A percentile compares a stretch with the other conserved stretches of the same genome.
These are phyloP conservation scores for Ceratobasidium sp. DNA, from an alignment of 1,284 basidiomycete species.

Conservation along the genomic window DNA sequence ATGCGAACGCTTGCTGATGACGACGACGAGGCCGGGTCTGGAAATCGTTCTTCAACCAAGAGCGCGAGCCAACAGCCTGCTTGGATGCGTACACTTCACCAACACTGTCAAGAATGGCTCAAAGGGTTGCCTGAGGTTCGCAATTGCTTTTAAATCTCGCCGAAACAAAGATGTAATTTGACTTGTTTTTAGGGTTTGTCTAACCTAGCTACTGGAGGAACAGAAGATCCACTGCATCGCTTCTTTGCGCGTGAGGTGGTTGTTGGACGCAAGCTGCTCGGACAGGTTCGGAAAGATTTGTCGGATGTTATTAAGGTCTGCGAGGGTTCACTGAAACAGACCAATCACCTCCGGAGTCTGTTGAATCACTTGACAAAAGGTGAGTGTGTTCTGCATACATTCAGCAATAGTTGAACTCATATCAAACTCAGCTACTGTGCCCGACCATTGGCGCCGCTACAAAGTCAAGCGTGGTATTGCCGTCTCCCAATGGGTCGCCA, in stretches of 20 bases:
- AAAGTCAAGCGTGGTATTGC: constrained; percentile 85
- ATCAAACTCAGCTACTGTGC: constrained; percentile 75
- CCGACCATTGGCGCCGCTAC: constrained; percentile 87
- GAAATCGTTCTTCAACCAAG: constrained; percentile 67
- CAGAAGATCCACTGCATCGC: constrained; percentile 79
- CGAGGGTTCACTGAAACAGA: constrained; percentile 88
- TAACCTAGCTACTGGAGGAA: constrained; percentile 13
- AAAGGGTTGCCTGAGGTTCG: constrained; percentile 76
- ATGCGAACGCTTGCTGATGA: constrained; percentile 92
- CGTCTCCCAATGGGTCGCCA: constrained; percentile 85
- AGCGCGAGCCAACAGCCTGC: constrained; percentile 79
- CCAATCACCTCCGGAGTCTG: constrained; percentile 88
- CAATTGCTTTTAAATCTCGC: constrained; percentile 19
- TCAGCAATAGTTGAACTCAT: constrained; percentile 14
- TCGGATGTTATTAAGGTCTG: constrained; percentile 84
- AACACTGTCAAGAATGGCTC: constrained; percentile 86
- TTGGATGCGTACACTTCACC: constrained; percentile 88
- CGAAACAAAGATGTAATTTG: neutral
- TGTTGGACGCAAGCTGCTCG: constrained; percentile 80
- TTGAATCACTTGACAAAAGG: constrained; percentile 92
- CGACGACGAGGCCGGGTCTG: constrained; percentile 73
- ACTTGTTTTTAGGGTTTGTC: neutral
- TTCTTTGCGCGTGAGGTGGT: constrained; percentile 89
- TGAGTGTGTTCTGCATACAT: constrained; percentile 50
- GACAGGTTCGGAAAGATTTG: constrained; percentile 82